Base-by-base conservation (phyloP, 2,329 filamentous ascomycete genomes). In the Trichoderma sp. region DNA sequence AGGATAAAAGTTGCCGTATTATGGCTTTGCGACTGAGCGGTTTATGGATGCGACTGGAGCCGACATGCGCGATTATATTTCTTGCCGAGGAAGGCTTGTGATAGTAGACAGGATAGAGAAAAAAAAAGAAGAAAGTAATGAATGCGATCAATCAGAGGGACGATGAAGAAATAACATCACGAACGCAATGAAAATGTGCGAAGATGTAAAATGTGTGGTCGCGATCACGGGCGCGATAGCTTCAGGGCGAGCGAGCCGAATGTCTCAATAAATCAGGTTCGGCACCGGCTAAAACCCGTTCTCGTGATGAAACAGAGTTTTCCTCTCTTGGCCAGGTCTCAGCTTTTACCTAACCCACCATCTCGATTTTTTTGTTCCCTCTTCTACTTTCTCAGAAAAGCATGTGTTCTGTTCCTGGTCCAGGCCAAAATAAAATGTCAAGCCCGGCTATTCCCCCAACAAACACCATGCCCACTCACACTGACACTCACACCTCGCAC, bases 271-370 rank as follows among this genome's bases (percentile, higher is more conserved):
- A 32, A 34, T 24, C 39, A 61, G n/a, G 34, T 15, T 61, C 36
- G 56, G 39, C 36, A 70, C 43, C 66, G 21, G 32, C 36, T 62
- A 70, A 61, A 69, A 51, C 8, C 47, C 26, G 57, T 70, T 53
- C 66, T 53, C 66, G 57, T 70, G 66, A 70, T 70, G 66, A 21
- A 34, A 11, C 39, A 39, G 47, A 53, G 36, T 69, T 51, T 21
- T 28, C n/a, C 24, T 30, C 18, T n/a, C 14, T 30, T n/a, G 9
- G 36, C 64, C 32, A 21, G 47, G 64, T 28, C 51, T 58, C 64
- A 67, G 32, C 24, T 67, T 57, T 57, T 60, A 67, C 34, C 32
- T 39, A 67, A 53, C 64, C 53, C 64, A 67, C 51, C 64, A 65
- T 36, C 43, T 34, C 43, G 24, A 7, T 34, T 34, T 26, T 28